Evolutionary conservation across 345 rosid species (phyloP).

Genomic region (Chamaenerion angustifolium): DNA sequence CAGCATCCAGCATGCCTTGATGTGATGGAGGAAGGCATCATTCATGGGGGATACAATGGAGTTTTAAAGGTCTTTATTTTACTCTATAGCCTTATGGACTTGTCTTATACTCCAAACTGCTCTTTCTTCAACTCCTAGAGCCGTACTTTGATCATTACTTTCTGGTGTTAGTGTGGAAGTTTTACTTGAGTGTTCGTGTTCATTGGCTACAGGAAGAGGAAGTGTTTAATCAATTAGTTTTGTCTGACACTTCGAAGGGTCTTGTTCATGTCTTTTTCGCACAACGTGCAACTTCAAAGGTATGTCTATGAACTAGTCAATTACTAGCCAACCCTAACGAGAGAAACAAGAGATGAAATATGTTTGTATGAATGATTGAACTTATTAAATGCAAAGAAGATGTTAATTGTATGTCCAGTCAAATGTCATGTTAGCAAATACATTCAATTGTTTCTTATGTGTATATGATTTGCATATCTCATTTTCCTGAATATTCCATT

Average conservation of each 20-base stretch:
- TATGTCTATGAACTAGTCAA: conserved; percentile 12
- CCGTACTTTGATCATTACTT: not conserved
- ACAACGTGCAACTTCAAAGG: conserved; percentile 81
- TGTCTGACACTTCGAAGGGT: conserved; percentile 63
- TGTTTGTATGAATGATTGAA: no score
- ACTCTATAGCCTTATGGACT: not conserved
- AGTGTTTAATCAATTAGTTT: conserved; percentile 54
- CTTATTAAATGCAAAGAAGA: no score
- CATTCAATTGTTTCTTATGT: no score
- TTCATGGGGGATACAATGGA: conserved; percentile 89
- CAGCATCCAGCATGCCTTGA: conserved; percentile 82
- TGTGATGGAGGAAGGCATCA: conserved; percentile 80
- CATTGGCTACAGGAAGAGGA: conserved; percentile 61
- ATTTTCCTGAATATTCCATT: no score
- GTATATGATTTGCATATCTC: no score
- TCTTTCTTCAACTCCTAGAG: not conserved
- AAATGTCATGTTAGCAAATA: no score
- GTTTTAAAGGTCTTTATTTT: conserved; percentile 48
- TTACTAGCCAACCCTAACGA: not conserved
- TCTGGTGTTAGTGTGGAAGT: not conserved
- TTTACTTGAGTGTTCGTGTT: not conserved
- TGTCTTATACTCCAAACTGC: not conserved
- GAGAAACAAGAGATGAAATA: not conserved
- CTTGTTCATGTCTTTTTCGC: conserved; percentile 88
- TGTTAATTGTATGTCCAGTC: no score